Base-by-base conservation (phyloP, 1,284 basidiomycete genomes). In the Sporisorium exsertum region DNA sequence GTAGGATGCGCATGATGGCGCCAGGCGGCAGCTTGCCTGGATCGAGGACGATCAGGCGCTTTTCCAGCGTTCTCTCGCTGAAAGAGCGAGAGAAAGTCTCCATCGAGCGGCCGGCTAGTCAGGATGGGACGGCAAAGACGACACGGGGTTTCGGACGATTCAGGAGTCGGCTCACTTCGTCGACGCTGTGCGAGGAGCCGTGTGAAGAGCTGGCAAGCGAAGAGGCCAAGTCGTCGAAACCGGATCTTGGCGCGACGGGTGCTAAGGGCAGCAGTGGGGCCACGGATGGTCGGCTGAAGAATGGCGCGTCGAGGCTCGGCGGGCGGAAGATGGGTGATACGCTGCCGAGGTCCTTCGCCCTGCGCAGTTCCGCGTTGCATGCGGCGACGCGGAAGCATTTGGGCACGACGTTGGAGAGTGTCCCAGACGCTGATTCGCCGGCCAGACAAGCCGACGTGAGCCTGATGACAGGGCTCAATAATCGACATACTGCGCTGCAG, bases 391-490 rank as follows among this genome's bases (percentile, higher is more conserved):
- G 54, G 33, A 8, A 57, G 46, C 45, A 27, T n/a, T 20, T 64
- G 16, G 20, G 20, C 13, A 12, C 56, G 7, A 58, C 46, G 0
- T 18, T 66, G 33, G 63, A 61, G 24, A 33, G 20, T 24, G 22
- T 53, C 15, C 37, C 43, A 15, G 60, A 37, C 27, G 37, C 26
- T 32, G 64, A 67, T 5, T 65, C 63, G 24, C 58, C 64, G 3
- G 59, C 43, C 20, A 61, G 10, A 32, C 29, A 68, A 40, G 61
- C 63, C 7, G 74, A 77, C 45, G 56, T 70, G 27, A 77, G 74
- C 66, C 29, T 77, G 50, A 66, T 77, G 70, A 69, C 74, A 3
- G 74, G 74, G 24, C 64, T 77, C 42, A 58, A 65, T 9, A 56
- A 64, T 10, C 65, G 74, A 12, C 69, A 77, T 22, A 58, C 50